A percentile compares a stretch with the other conserved stretches of the same genome.
phyloP scores from a whole-genome alignment of 83 land plant species.

The Larix sibirica region DNA sequence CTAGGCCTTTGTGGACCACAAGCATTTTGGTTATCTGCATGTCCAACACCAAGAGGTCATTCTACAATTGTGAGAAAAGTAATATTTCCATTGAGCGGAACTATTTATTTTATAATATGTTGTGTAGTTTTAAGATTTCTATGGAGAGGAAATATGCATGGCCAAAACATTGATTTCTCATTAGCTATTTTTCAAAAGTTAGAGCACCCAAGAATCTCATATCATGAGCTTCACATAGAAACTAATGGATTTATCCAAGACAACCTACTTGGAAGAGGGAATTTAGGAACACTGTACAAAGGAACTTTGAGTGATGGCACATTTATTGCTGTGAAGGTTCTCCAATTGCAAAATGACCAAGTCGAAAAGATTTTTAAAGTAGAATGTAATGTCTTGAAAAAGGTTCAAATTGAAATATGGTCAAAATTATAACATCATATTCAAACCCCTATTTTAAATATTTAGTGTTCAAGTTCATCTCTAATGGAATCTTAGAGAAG shows the following conservation, averaged over 20 bases:
- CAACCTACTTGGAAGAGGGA: background rate
- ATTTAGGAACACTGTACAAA: slow-evolving; percentile 12
- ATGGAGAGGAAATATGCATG: no score
- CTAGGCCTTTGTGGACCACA: no score
- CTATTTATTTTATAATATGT: no score
- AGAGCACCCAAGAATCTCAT: no score
- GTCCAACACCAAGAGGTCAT: no score
- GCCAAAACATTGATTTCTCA: no score
- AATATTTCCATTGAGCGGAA: no score
- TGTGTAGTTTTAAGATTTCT: no score
- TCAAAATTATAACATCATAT: slow-evolving; percentile 19
- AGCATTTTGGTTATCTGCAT: no score
- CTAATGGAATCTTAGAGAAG: no score
- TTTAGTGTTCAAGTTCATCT: background rate
- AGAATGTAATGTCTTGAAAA: slow-evolving; percentile 15
- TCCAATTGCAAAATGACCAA: background rate
- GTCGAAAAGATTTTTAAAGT: slow-evolving; percentile 18
- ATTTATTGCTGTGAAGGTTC: slow-evolving; percentile 10
- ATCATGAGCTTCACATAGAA: background rate
- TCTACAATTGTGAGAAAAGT: no score
- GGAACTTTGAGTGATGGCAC: background rate
- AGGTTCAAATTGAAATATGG: slow-evolving; percentile 19
- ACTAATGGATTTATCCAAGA: background rate
- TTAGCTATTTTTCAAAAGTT: no score
- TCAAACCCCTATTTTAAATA: slow-evolving; percentile 21